Evolutionary conservation across 305 asterid genomes (phyloP), one percentile per base, ranked within the genome.

Genomic region (Stenogyne calaminthoides): DNA sequence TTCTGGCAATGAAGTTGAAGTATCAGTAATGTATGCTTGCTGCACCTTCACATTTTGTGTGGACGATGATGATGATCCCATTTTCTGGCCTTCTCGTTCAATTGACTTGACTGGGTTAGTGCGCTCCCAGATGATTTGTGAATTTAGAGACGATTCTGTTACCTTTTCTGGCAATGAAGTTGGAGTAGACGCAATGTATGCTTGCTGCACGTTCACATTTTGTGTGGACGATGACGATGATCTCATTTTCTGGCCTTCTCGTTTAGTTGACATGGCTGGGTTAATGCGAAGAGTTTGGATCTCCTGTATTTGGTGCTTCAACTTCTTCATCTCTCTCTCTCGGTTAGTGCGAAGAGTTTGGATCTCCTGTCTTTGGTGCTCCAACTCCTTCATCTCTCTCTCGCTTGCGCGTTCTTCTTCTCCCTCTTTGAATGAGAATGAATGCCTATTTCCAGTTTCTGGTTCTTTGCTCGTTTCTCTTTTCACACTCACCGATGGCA

Each of bases 401-500:
- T 36, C 69, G 37, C 74, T 64, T 61, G 42, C 55, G 19, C 67
- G 65, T 64, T 70, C 64, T 51, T 63, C 12, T 81, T 77, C 52
- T 69, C 18, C 22, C 77, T 54, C 59, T 47, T 80, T 62, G 29
- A 54, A 29, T 65, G 56, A 36, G 11, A 61, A 7, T 60, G 69
- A 9, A 39, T 42, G 20, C 67, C 65, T 78, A 54, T 67, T 69
- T 76, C 65, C 52, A 66, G 60, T 74, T 64, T 49, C 66, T 34
- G 22, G 64, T 36, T 32, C 7, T 37, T 74, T 71, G 27, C 68
- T 57, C 56, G 47, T 44, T 37, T 57, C 72, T 72, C 71, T 57
- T 61, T 66, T 63, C 36, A 20, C 67, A 34, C 51, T 69, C 73
- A 71, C 77, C 64, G 64, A 49, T 66, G 83, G 83, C 67, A 69